Base-by-base conservation (phyloP, 805 yeast species). In the Wickerhamiella cacticola region DNA sequence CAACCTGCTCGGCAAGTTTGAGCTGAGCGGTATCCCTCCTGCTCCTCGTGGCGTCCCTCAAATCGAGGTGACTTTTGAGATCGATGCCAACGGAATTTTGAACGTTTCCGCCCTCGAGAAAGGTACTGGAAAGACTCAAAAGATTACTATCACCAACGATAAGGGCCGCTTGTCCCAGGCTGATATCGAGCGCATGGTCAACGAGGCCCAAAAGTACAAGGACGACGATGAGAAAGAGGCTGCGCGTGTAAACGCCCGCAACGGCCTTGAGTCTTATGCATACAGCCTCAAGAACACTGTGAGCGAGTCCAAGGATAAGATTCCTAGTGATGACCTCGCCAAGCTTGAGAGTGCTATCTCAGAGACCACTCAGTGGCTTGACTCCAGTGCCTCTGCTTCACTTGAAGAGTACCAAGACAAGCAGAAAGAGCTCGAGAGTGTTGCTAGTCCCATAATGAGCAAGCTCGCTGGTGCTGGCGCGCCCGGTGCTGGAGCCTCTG, bases 81-180 rank as follows among this genome's bases (percentile, higher is more conserved):
- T n/a, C n/a, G n/a, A n/a, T n/a, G n/a, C n/a, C n/a, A n/a, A n/a
- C n/a, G n/a, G n/a, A n/a, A n/a, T n/a, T n/a, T n/a, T n/a, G n/a
- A n/a, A n/a, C n/a, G n/a, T n/a, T n/a, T n/a, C n/a, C n/a, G n/a
- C n/a, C n/a, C 75, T 87, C 60, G 97, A 88, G 76, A 88, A 89
- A 78, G 95, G 96, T 74, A 89, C 96, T 56, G 97, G 96, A 75
- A 89, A 88, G 77, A 72, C 95, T 59, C 86, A 82, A 75, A 82
- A 89, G 80, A 89, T 88, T 66, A 88, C 96, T 68, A 89, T 88
- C 71, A 87, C 96, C 71, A 89, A 88, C 75, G 96, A 88, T 70
- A 89, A 88, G 76, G 97, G 97, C 71, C 87, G 96, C 78, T 77
- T 88, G 65, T 85, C 96, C 56, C 84, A n/a, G n/a, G n/a, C n/a